These are phyloP conservation scores for Hammondia hammondi DNA, from an alignment of 169 alveolate species.

Conservation along the genomic window DNA sequence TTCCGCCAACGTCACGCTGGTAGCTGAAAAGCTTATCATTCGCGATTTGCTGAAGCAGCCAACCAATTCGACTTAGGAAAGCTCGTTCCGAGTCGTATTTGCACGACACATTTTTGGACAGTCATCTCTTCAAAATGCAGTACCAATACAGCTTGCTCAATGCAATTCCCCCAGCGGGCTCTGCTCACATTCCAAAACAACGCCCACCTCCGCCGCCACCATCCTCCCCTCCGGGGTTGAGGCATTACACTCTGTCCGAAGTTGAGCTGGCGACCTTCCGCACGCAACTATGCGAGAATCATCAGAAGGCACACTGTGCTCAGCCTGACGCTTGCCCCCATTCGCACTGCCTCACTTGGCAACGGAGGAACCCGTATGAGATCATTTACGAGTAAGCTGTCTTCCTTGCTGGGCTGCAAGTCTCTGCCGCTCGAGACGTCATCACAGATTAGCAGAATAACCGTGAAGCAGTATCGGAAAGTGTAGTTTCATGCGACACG, in stretches of 20 bases:
- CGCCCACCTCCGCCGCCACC: slow-evolving; percentile 3
- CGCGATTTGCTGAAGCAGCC: too few relatives aligned
- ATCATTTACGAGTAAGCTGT: slow-evolving; percentile 74
- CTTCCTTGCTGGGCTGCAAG: not conserved
- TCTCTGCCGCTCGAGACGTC: not conserved
- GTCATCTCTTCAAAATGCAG: not conserved
- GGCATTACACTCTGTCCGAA: slow-evolving; percentile 58
- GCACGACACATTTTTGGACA: not conserved
- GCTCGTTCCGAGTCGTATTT: too few relatives aligned
- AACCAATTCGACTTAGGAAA: too few relatives aligned
- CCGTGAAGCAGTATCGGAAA: not conserved
- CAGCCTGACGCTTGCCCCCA: slow-evolving; percentile 87
- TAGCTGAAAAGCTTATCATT: too few relatives aligned
- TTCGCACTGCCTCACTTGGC: slow-evolving; percentile 91
- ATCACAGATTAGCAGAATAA: not conserved
- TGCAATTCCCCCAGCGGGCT: not conserved
- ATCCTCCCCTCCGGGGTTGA: slow-evolving; percentile 14
- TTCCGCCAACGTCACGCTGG: too few relatives aligned
- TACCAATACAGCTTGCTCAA: not conserved
- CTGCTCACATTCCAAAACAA: not conserved
- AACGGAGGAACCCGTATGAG: slow-evolving; percentile 84
- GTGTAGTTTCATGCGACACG: not conserved
- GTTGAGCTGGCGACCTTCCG: slow-evolving; percentile 84
- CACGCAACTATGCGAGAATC: slow-evolving; percentile 85
- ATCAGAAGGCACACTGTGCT: slow-evolving; percentile 82